Evolutionary conservation across 163 green algal genomes (phyloP).

Genomic region (Chlorella variabilis): DNA sequence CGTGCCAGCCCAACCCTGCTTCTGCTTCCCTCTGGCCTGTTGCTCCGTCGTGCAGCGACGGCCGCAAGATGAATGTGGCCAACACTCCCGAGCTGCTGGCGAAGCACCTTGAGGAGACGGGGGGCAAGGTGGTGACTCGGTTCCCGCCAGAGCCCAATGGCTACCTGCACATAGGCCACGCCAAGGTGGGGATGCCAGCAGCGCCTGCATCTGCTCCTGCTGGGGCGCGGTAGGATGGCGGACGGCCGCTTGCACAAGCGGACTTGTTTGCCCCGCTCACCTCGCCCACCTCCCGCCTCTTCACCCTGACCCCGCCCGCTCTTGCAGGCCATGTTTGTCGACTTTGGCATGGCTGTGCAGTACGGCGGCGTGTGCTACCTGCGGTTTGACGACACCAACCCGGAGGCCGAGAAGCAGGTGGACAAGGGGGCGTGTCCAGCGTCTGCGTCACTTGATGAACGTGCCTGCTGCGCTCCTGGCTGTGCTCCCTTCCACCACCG

Average conservation of each 20-base stretch:
- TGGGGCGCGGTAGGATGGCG: too few species aligned
- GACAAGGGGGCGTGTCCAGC: neutral
- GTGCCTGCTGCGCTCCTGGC: too few species aligned
- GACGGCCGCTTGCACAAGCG: too few species aligned
- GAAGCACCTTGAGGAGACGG: conserved; percentile 79
- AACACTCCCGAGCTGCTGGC: conserved; percentile 86
- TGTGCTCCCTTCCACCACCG: too few species aligned
- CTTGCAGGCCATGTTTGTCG: conserved; percentile 96
- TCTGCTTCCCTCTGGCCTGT: too few species aligned
- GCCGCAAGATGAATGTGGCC: conserved; percentile 75
- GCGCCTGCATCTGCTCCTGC: neutral
- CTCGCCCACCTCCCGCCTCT: neutral
- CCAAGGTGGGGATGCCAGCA: conserved; percentile 77
- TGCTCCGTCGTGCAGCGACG: conserved; percentile 56
- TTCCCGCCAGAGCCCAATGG: conserved; percentile 99
- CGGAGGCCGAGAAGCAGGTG: conserved; percentile 92
- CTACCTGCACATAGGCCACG: conserved; percentile 99
- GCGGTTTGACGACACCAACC: conserved; percentile 99
- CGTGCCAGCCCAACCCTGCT: too few species aligned
- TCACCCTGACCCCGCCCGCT: too few species aligned
- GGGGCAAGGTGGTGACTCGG: conserved; percentile 84
- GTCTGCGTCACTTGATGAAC: too few species aligned
- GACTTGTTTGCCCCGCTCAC: neutral
- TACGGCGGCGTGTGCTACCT: conserved; percentile 91
- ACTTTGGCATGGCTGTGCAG: conserved; percentile 95